Base-by-base conservation (phyloP, 108 stramenopile genomes). In the Chaetoceros tenuissimus region DNA sequence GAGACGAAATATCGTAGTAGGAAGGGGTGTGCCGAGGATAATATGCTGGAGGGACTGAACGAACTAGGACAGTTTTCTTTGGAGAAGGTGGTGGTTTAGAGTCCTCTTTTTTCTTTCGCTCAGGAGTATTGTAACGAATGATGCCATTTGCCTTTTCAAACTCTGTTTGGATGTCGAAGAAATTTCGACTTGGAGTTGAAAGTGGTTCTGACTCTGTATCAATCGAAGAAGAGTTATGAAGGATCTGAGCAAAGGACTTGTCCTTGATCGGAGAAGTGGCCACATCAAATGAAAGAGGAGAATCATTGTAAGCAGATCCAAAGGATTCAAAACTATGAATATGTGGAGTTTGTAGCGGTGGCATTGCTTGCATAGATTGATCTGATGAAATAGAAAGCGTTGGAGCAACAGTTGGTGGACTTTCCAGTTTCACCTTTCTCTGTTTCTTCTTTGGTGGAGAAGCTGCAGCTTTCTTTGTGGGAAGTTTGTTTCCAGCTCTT, bases 401-500 rank as follows among this genome's bases (percentile, higher is more conserved):
- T n/a, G n/a, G n/a, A n/a, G n/a, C n/a, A n/a, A n/a, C n/a, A n/a
- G n/a, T n/a, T n/a, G n/a, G n/a, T n/a, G n/a, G n/a, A n/a, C n/a
- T n/a, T n/a, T n/a, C n/a, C n/a, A n/a, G n/a, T n/a, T n/a, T n/a
- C n/a, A n/a, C n/a, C 34, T 10, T 40, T 40, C 13, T 40, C 8
- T 5, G 34, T 40, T 13, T 40, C 13, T 40, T 40, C 8, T 5
- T 13, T 13, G 34, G 13, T 40, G 34, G 13, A 5, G 13, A 10
- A 5, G 13, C 8, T 40, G 8, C 34, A 40, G 13, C 13, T 40
- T 5, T 5, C 13, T 40, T 5, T 40, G 13, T 13, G 34, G 34
- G 34, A 10, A 62, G 57, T 44, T 60, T 59, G 24, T 71, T 71
- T 17, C 57, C 67, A 3, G 81, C 81, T 21, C 87, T 67, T 50